Conservation (phyloP, 805 yeast genomes). For the Danielozyma ontarioensis region DNA sequence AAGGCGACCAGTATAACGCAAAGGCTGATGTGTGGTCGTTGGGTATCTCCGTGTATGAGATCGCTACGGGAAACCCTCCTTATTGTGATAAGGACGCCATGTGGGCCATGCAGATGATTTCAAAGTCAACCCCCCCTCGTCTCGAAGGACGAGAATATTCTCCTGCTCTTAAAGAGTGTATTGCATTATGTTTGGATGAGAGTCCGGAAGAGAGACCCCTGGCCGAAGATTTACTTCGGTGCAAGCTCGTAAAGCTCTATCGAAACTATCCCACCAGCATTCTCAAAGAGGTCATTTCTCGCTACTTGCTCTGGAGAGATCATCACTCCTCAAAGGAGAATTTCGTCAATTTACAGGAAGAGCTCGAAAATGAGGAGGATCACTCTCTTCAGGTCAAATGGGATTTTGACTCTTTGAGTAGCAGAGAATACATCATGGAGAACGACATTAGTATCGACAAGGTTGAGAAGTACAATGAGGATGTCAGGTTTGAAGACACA, state of each 20-base stretch:
- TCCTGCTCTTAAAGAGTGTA: constrained; percentile 70
- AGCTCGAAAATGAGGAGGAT: constrained; percentile 7
- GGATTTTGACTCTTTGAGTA: constrained; percentile 84
- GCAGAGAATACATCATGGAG: constrained; percentile 67
- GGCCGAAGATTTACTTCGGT: constrained; percentile 78
- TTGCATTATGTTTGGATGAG: constrained; percentile 91
- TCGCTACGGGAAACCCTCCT: constrained; percentile 97
- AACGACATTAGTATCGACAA: constrained; percentile 50
- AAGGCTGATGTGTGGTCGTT: constrained; percentile 97
- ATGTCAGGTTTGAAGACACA: constrained; percentile 11
- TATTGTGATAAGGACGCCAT: constrained; percentile 92
- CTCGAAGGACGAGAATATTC: constrained; percentile 87
- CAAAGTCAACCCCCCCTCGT: constrained; percentile 91
- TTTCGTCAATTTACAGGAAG: constrained; percentile 24
- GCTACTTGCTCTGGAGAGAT: constrained; percentile 75
- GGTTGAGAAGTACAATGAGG: constrained; percentile 25
- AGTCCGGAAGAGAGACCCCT: constrained; percentile 82
- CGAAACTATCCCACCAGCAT: constrained; percentile 54
- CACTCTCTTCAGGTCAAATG: constrained; percentile 53
- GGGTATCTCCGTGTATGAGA: constrained; percentile 90
- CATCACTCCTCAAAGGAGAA: constrained; percentile 52
- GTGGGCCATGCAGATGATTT: constrained; percentile 90
- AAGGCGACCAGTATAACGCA: constrained; percentile 80
- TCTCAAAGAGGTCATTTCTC: constrained; percentile 68
- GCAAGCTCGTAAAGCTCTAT: constrained; percentile 65